These are phyloP conservation scores for Tricholoma bakamatsutake DNA, from an alignment of 768 basidiomycete genomes.

Conservation along the genomic window DNA sequence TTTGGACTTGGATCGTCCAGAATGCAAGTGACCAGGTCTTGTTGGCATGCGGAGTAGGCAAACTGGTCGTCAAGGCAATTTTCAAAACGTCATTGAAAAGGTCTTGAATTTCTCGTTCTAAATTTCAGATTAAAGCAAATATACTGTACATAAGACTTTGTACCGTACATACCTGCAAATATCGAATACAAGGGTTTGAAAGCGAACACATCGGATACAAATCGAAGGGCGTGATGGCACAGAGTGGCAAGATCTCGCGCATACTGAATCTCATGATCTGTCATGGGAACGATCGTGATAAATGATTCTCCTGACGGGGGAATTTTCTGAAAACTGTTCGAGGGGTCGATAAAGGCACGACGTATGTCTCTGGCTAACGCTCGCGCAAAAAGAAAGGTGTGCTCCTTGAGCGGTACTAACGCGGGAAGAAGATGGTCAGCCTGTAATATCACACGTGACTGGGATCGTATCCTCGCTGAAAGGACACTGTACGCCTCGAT, in stretches of 20 bases:
- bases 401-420: slow-evolving; percentile 23
- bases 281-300: slow-evolving; percentile 10
- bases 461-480: slow-evolving; percentile 35
- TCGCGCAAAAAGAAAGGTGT: slow-evolving; percentile 28
- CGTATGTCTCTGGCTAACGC: slow-evolving; percentile 50
- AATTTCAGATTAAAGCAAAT: slow-evolving; percentile 1
- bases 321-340: slow-evolving; percentile 12
- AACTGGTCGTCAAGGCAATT: slow-evolving; percentile 27
- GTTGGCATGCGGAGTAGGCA: slow-evolving; percentile 32
- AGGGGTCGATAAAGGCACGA: slow-evolving; percentile 33
- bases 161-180: slow-evolving; percentile 41
- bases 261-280: slow-evolving; percentile 33
- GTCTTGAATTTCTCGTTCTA: slow-evolving; percentile 38
- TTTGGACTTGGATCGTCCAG: slow-evolving; percentile 46
- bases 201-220: slow-evolving; percentile 46
- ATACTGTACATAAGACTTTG: background rate
- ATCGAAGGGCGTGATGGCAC: slow-evolving; percentile 49
- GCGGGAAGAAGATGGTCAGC: slow-evolving; percentile 13
- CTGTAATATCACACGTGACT: slow-evolving; percentile 15
- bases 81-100: slow-evolving; percentile 41
- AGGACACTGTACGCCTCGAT: slow-evolving; percentile 57
- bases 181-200: slow-evolving; percentile 37
- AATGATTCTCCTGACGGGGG: slow-evolving; percentile 14
- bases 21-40: slow-evolving; percentile 41
- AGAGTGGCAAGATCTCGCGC: slow-evolving; percentile 37